A percentile compares a stretch with the other conserved stretches of the same genome.
These are phyloP conservation scores for Tieghemiomyces parasiticus DNA, from an alignment of 192 early-diverging fungal species.

Conservation along the genomic window DNA sequence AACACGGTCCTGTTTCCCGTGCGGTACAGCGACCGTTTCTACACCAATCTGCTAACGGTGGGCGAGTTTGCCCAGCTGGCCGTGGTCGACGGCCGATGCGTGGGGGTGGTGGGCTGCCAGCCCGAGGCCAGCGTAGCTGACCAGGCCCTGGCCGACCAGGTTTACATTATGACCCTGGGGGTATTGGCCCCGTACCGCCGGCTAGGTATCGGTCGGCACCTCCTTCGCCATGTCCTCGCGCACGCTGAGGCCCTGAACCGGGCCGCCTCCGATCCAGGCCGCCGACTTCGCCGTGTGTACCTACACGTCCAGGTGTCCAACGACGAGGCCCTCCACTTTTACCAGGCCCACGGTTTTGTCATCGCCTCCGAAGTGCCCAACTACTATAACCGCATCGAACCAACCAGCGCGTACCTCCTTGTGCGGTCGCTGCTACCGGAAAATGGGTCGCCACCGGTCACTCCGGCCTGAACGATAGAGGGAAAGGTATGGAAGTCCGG, in stretches of 20 bases:
- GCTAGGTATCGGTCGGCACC: conserved; percentile 56
- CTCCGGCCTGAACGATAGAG: too few relatives aligned
- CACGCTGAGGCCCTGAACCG: too few relatives aligned
- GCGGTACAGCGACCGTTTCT: conserved; percentile 62
- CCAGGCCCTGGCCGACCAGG: conserved; percentile 15
- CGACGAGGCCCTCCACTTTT: conserved; percentile 66
- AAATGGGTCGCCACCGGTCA: too few relatives aligned
- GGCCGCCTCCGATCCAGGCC: too few relatives aligned
- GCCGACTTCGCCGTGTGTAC: conserved; percentile 36
- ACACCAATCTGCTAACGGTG: conserved; percentile 46
- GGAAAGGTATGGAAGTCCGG: too few relatives aligned
- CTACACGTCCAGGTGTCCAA: conserved; percentile 82
- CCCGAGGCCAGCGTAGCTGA: conserved; percentile 38
- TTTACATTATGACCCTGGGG: conserved; percentile 92
- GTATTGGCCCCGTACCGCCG: conserved; percentile 71
- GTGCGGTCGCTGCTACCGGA: conserved; percentile 19
- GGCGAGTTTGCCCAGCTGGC: conserved; percentile 57
- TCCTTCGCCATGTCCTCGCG: too few relatives aligned
- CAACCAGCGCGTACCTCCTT: conserved; percentile 61
- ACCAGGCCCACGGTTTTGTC: conserved; percentile 62
- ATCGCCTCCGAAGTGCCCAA: conserved; percentile 35
- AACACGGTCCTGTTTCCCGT: conserved; percentile 82
- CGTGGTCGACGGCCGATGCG: conserved; percentile 42
- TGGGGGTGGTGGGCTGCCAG: conserved; percentile 79
- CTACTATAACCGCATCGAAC: conserved; percentile 79